Evolutionary conservation across 139 green algal species (phyloP), one percentile per base, ranked within the genome.

Genomic region (Ettlia oleoabundans): DNA sequence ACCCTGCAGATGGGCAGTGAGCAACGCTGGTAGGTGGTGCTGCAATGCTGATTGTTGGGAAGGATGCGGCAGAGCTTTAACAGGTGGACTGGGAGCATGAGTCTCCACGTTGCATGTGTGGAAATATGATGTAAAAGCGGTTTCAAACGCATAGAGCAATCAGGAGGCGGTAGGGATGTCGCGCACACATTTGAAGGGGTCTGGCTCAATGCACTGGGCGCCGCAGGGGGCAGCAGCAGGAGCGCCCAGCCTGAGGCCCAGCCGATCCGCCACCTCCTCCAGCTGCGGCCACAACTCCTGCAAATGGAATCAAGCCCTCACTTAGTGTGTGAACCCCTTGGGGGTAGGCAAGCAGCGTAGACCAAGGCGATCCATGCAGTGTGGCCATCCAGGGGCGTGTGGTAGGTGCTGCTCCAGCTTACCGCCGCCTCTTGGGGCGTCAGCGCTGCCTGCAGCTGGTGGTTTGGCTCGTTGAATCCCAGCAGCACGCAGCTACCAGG

Each of bases 401-500:
- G 5, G 19, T 33, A 41, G 0, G 4, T 9, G 32, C 71, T 42
- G 21, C 2, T 21, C 40, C 41, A 0, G 28, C 71, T 78, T 21
- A 78, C 71, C 24, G 80, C 80, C 38, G 80, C 80, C 43, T 85
- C 53, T 30, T 61, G 58, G 28, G 81, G 81, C 13, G 41, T 68
- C 15, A 85, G 43, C 19, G 53, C 58, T 3, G 81, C 53, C 42
- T 81, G 71, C 43, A 64, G 18, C 10, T 33, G 33, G 43, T 85
- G 81, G 40, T 70, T 79, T 30, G 81, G 81, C 42, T 85, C 81
- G 42, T 85, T 85, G 70, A 76, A 82, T 1, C 81, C 81, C 22
- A 85, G 42, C 10, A 85, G 13, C 7, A 76, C 42, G 4, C n/a
- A 62, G 40, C 51, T 64, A 21, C 40, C 41, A 28, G 81, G 62